Conservation (phyloP, 768 basidiomycete species). For the Dentipellis fragilis region DNA sequence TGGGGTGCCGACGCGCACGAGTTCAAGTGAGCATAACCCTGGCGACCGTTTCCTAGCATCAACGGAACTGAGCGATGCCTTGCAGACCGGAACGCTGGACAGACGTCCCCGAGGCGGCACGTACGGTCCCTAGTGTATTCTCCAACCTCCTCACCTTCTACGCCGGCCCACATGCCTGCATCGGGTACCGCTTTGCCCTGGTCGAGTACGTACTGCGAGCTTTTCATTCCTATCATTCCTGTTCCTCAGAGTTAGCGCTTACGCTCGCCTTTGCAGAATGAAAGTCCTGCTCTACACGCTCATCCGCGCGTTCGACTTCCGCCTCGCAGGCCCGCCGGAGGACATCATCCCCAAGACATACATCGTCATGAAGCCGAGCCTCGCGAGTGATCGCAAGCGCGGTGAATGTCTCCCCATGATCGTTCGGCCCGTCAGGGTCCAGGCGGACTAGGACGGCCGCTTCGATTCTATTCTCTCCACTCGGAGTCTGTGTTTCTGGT, state of each 20-base stretch:
- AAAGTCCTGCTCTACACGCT: slow-evolving; percentile 17
- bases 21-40: slow-evolving; percentile 14
- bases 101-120: slow-evolving; percentile 3
- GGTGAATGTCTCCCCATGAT: slow-evolving; percentile 12
- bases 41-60: neutral
- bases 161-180: slow-evolving; percentile 11
- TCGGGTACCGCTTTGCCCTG: slow-evolving; percentile 13
- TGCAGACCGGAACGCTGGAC: slow-evolving; percentile 15
- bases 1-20: slow-evolving; percentile 17
- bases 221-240: neutral
- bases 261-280: slow-evolving; percentile 6
- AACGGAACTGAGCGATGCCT: neutral
- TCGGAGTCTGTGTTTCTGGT: too few species aligned
- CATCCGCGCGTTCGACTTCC: slow-evolving; percentile 17
- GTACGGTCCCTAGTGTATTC: slow-evolving; percentile 7
- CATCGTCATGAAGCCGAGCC: slow-evolving; percentile 9
- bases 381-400: neutral
- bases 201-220: slow-evolving; percentile 7
- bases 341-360: slow-evolving; percentile 3
- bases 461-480: too few species aligned
- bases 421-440: neutral
- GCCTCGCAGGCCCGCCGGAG: slow-evolving; percentile 4
- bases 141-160: slow-evolving; percentile 10
- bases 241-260: too few species aligned
- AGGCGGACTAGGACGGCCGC: too few species aligned